Percentiles rank a stretch among this genome's conserved stretches.
Conservation (phyloP, 495 filamentous ascomycete genomes). For the Pseudevernia furfuracea region DNA sequence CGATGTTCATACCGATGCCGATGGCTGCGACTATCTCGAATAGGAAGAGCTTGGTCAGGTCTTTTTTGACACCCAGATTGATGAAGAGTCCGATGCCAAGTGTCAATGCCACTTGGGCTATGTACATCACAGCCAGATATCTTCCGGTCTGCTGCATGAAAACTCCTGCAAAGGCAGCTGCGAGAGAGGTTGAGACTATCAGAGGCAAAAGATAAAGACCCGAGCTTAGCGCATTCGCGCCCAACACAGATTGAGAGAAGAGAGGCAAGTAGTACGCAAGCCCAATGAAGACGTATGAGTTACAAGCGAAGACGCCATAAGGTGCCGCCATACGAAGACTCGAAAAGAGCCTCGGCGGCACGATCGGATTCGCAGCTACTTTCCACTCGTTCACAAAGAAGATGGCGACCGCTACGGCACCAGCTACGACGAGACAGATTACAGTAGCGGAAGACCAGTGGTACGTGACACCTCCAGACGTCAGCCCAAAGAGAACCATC, state of each 20-base stretch:
- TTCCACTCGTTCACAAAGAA: conserved; percentile 65
- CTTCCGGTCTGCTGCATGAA: conserved; percentile 53
- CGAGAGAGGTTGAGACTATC: conserved; percentile 42
- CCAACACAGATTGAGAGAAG: conserved; percentile 47
- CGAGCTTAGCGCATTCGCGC: conserved; percentile 42
- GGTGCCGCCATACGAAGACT: conserved; percentile 49
- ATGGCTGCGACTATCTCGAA: conserved; percentile 60
- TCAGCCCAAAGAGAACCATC: conserved; percentile 72
- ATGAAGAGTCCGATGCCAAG: conserved; percentile 49
- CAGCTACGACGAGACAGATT: conserved; percentile 71
- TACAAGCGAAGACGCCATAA: conserved; percentile 49
- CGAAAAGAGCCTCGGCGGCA: conserved; percentile 62
- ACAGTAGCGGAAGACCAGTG: conserved; percentile 70
- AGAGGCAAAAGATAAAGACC: conserved; percentile 47
- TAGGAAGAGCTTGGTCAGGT: conserved; percentile 39
- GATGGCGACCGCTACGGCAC: conserved; percentile 48
- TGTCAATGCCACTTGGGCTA: conserved; percentile 38
- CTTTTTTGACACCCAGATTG: conserved; percentile 33
- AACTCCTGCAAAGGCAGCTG: conserved; percentile 42
- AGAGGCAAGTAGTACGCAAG: conserved; percentile 51
- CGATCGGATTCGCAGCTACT: conserved; percentile 71
- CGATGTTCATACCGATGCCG: conserved; percentile 41
- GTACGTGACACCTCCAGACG: conserved; percentile 62
- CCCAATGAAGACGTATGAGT: conserved; percentile 43
- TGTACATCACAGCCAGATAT: conserved; percentile 49